Evolutionary conservation across 2,329 filamentous ascomycete species (phyloP).

Genomic region (Lomentospora prolificans): DNA sequence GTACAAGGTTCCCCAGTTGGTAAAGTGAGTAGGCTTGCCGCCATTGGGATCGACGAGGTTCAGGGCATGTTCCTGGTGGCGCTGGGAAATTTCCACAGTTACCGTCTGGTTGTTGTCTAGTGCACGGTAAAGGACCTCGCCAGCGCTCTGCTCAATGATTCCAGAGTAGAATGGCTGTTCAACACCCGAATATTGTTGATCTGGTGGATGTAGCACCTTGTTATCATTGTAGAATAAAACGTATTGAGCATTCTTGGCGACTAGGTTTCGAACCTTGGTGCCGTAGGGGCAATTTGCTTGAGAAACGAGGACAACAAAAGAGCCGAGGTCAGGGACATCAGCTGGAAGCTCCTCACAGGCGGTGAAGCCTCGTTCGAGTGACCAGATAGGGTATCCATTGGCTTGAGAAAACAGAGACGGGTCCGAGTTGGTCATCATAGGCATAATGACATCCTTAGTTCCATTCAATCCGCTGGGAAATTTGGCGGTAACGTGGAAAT

Average conservation of each 20-base stretch:
- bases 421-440: background rate
- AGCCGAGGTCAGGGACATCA: slow-evolving; percentile 14
- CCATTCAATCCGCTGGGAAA: background rate
- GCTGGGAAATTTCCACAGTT: slow-evolving; percentile 29
- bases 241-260: slow-evolving; percentile 17
- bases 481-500: slow-evolving; percentile 1
- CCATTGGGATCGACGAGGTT: slow-evolving; percentile 20
- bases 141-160: slow-evolving; percentile 20
- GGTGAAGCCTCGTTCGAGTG: slow-evolving; percentile 12
- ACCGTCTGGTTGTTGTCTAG: slow-evolving; percentile 20
- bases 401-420: slow-evolving; percentile 20
- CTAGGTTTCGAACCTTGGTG: slow-evolving; percentile 19
- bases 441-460: background rate
- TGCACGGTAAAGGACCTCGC: slow-evolving; percentile 17
- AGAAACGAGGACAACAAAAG: slow-evolving; percentile 18
- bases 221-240: slow-evolving; percentile 20
- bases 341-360: slow-evolving; percentile 18
- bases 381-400: slow-evolving; percentile 21
- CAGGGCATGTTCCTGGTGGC: slow-evolving; percentile 6
- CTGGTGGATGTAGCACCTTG: background rate
- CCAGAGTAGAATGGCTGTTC: slow-evolving; percentile 23
- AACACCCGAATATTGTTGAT: slow-evolving; percentile 10
- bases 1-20: slow-evolving; percentile 41
- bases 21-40: slow-evolving; percentile 34
- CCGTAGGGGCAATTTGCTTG: slow-evolving; percentile 22